Percentiles rank a stretch among this genome's conserved stretches.
Evolutionary conservation across 257 asterid genomes (phyloP).

Genomic region (Agastache rugosa): DNA sequence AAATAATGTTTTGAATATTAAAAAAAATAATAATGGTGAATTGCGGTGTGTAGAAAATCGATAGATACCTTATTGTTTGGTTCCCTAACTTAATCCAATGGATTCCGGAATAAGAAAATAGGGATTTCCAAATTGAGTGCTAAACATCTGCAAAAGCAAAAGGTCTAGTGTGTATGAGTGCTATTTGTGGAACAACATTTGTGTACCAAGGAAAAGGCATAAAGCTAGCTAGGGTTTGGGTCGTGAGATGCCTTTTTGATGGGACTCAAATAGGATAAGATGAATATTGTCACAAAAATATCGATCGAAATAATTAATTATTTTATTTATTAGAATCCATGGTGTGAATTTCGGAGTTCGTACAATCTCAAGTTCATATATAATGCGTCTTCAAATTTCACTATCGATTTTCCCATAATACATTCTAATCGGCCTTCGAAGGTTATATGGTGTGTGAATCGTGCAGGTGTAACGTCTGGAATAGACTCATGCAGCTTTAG

Average conservation of each 20-base stretch:
- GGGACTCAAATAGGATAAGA: constrained; percentile 48
- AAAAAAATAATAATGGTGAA: neutral
- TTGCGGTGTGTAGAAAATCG: constrained; percentile 15
- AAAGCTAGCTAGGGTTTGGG: constrained; percentile 37
- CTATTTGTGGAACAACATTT: constrained; percentile 60
- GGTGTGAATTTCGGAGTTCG: too few species aligned
- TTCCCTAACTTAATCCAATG: constrained; percentile 19
- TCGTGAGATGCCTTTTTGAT: constrained; percentile 51
- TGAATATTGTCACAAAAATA: constrained; percentile 22
- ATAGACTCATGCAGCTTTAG: too few species aligned
- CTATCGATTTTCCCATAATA: too few species aligned
- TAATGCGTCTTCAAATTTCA: too few species aligned
- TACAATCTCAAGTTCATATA: too few species aligned
- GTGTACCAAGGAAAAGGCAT: constrained; percentile 56
- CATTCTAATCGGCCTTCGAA: too few species aligned
- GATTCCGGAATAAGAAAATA: constrained; percentile 41
- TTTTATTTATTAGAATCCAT: too few species aligned
- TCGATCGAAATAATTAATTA: neutral
- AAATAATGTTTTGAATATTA: neutral
- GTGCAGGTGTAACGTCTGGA: too few species aligned
- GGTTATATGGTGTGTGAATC: too few species aligned
- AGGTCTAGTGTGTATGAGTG: constrained; percentile 32
- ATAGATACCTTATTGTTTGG: constrained; percentile 41
- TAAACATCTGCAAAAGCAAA: constrained; percentile 42
- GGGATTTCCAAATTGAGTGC: constrained; percentile 47